Percentiles rank a stretch among this genome's conserved stretches.
Conservation (phyloP, 1,284 basidiomycete genomes). For the Ganoderma meredithae region DNA sequence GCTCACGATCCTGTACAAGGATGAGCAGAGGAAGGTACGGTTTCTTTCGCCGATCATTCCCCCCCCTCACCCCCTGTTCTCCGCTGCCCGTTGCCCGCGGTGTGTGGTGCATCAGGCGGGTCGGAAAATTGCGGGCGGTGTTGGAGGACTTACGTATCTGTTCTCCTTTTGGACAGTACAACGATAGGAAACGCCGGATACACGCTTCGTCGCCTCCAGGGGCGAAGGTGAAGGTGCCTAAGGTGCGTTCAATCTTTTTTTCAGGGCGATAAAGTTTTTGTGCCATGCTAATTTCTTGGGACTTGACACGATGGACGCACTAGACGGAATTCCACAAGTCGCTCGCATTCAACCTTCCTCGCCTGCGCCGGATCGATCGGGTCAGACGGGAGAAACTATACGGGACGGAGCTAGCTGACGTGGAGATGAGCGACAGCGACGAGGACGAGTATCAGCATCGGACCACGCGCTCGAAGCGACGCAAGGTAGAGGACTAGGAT, state of each 20-base stretch:
- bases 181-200: constrained; percentile 63
- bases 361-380: constrained; percentile 63
- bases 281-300: constrained; percentile 1
- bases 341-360: constrained; percentile 59
- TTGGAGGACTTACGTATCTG: background rate
- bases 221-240: constrained; percentile 57
- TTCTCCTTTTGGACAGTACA: constrained; percentile 54
- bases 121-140: background rate
- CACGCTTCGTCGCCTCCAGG: constrained; percentile 54
- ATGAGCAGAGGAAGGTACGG: constrained; percentile 71
- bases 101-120: background rate
- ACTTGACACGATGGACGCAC: background rate
- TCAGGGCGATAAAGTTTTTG: constrained; percentile 2
- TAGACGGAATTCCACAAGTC: constrained; percentile 75
- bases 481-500: constrained; percentile 32
- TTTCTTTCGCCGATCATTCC: background rate
- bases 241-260: constrained; percentile 48
- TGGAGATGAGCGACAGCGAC: constrained; percentile 54
- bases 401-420: constrained; percentile 49
- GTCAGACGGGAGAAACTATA: constrained; percentile 55
- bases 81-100: background rate
- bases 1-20: constrained; percentile 60
- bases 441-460: constrained; percentile 56
- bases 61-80: too few species aligned
- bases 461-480: constrained; percentile 42